Base-by-base conservation (phyloP, 257 asterid genomes). In the Solanum etuberosum region DNA sequence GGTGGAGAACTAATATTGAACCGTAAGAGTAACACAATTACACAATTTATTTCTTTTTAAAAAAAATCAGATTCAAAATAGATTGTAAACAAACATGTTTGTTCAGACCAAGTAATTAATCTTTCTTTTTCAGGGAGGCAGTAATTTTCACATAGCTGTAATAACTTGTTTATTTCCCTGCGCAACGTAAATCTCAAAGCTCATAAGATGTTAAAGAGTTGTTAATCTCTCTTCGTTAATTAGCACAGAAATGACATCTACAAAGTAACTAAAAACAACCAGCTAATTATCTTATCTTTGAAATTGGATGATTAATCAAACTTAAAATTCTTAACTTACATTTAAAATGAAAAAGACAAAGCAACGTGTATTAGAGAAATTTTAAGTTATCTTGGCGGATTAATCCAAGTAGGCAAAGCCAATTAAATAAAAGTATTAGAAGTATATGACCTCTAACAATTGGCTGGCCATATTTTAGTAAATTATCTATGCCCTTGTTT, bases 131-230 rank as follows among this genome's bases (percentile, higher is more conserved):
- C 38, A 27, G 25, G 48, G 38, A 43, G 84, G 10, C 67, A 70
- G 25, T 85, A 85, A 90, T 87, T 90, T 84, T 63, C 77, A 84
- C 51, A 84, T 89, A 89, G 23, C 85, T 67, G 88, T 72, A n/a
- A 83, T 31, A 61, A 7, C 43, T 9, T 25, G 77, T 83, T 61
- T 13, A 40, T 61, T 83, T 83, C 38, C 76, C n/a, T 63, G 63
- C 9, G 29, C 42, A 38, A 18, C 80, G 87, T 84, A 84, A 27
- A 46, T 65, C 18, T 38, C 77, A n/a, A 84, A 63, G 87, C 29
- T 34, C 11, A 11, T 6, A 54, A 31, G 23, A 18, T 54, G 14
- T 57, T 83, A 29, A 34, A 63, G 32, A 23, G 23, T 4, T 43
- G 67, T 9, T 46, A 29, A 46, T 80, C 42, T 43, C 16, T 76